Percentiles rank a stretch among this genome's conserved stretches.
Conservation (phyloP, 2,329 filamentous ascomycete genomes). For the Hirsutella minnesotensis region DNA sequence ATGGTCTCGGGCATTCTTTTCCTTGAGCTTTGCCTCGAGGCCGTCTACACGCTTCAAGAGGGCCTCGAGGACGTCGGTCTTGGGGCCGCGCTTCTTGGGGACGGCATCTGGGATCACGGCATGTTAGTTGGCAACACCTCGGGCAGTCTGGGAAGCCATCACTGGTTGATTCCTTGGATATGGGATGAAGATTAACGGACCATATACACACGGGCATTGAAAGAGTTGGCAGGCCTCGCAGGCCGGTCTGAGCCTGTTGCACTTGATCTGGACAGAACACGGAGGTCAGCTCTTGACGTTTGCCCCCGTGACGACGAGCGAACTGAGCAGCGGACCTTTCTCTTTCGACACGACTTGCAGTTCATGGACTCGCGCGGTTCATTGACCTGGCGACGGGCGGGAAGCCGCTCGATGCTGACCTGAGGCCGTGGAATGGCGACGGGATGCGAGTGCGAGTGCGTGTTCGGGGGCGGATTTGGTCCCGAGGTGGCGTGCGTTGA, state of each 20-base stretch:
- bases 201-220: slow-evolving; percentile 78
- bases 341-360: slow-evolving; percentile 86
- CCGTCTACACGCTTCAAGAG: slow-evolving; percentile 77
- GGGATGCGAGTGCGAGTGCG: no score
- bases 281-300: neutral
- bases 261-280: slow-evolving; percentile 61
- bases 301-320: neutral
- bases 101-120: slow-evolving; percentile 58
- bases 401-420: slow-evolving; percentile 70
- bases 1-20: slow-evolving; percentile 37
- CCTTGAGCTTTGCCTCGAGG: slow-evolving; percentile 67
- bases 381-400: slow-evolving; percentile 55
- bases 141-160: no score
- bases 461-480: slow-evolving; percentile 18
- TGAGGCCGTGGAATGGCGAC: slow-evolving; percentile 59
- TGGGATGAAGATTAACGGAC: slow-evolving; percentile 36
- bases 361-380: slow-evolving; percentile 88
- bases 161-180: no score
- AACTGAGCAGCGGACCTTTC: slow-evolving; percentile 54
- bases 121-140: neutral
- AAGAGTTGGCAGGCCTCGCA: slow-evolving; percentile 87
- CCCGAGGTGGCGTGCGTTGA: neutral
- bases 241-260: slow-evolving; percentile 71
- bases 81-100: slow-evolving; percentile 80
- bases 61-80: slow-evolving; percentile 80